phyloP scores from a whole-genome alignment of 371 early-diverging fungal species.

The Mortierella sp. region DNA sequence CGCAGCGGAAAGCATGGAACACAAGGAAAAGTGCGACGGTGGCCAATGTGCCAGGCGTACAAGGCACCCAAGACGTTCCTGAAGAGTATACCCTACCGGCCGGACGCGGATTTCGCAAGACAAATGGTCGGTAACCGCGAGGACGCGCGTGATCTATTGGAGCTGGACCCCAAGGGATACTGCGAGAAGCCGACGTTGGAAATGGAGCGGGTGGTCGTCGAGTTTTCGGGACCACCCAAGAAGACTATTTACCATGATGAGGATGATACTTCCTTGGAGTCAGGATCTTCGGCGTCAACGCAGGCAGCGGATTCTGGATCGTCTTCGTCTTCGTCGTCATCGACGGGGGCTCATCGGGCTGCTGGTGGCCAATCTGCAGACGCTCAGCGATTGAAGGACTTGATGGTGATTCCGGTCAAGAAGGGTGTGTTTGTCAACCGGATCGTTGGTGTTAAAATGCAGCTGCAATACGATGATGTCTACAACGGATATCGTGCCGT shows the following conservation, averaged over 20 bases:
- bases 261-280: not conserved
- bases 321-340: not conserved
- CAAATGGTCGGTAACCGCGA: constrained; percentile 50
- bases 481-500: constrained; percentile 51
- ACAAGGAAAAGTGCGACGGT: not conserved
- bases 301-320: not conserved
- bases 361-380: not conserved
- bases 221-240: constrained; percentile 36
- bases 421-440: constrained; percentile 50
- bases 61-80: constrained; percentile 29
- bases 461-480: constrained; percentile 36
- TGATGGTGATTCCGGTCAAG: constrained; percentile 43
- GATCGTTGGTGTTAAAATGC: constrained; percentile 48
- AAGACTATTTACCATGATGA: constrained; percentile 40
- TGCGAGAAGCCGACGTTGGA: constrained; percentile 50
- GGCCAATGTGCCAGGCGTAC: constrained; percentile 37
- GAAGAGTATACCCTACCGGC: constrained; percentile 49
- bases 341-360: not conserved
- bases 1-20: not conserved
- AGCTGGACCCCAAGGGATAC: constrained; percentile 45
- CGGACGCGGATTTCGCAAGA: constrained; percentile 60
- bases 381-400: constrained; percentile 18
- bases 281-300: not conserved
- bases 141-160: constrained; percentile 39
- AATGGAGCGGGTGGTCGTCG: constrained; percentile 36